These are phyloP conservation scores for Protomyces pachydermus DNA, from an alignment of 1,139 yeast genomes.

Conservation along the genomic window DNA sequence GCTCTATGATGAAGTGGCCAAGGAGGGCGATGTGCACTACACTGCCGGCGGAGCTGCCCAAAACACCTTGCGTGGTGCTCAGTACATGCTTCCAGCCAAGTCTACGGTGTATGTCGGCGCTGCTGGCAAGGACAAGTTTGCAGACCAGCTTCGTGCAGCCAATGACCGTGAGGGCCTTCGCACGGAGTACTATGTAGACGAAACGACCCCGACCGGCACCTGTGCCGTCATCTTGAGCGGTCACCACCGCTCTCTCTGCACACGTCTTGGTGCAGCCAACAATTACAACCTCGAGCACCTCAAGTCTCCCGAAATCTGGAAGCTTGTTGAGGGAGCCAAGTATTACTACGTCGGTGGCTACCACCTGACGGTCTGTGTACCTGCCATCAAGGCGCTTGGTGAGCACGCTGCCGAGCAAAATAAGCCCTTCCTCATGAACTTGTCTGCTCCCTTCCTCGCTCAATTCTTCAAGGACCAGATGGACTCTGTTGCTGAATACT, in stretches of 20 bases:
- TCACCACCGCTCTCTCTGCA: slow-evolving; percentile 82
- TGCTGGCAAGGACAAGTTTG: slow-evolving; percentile 87
- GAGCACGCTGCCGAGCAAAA: slow-evolving; percentile 81
- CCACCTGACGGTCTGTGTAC: slow-evolving; percentile 97
- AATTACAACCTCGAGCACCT: slow-evolving; percentile 88
- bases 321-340: slow-evolving; percentile 70
- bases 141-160: slow-evolving; percentile 75
- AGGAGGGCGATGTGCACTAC: slow-evolving; percentile 56
- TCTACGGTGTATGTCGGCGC: slow-evolving; percentile 94
- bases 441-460: slow-evolving; percentile 95
- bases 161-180: slow-evolving; percentile 82
- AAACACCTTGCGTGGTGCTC: slow-evolving; percentile 98
- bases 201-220: slow-evolving; percentile 78
- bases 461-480: slow-evolving; percentile 91
- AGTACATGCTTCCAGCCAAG: slow-evolving; percentile 72
- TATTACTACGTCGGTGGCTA: slow-evolving; percentile 92
- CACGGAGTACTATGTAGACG: slow-evolving; percentile 69
- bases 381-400: slow-evolving; percentile 83
- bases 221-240: slow-evolving; percentile 95
- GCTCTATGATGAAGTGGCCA: slow-evolving; percentile 66
- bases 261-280: slow-evolving; percentile 97
- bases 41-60: slow-evolving; percentile 99
- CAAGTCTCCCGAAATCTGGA: slow-evolving; percentile 87
- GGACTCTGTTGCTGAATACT: slow-evolving; percentile 74
- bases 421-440: slow-evolving; percentile 71